These are phyloP conservation scores for Narthecium ossifragum DNA, from an alignment of 106 monocot genomes.

Conservation along the genomic window DNA sequence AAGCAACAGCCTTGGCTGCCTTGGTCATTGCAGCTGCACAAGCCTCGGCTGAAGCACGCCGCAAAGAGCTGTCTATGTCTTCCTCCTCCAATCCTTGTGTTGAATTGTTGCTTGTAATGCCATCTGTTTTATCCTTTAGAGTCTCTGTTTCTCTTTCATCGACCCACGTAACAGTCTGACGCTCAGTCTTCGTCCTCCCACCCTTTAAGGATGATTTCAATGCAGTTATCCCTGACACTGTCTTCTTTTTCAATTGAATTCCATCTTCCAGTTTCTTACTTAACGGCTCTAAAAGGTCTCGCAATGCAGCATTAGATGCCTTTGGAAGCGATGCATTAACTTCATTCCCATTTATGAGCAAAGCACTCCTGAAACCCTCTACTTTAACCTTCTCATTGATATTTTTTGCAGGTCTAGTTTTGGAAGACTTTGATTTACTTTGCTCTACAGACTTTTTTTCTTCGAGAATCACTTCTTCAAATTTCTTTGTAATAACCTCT, in stretches of 20 bases:
- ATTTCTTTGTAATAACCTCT: conserved; percentile 31
- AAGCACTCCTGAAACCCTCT: conserved; percentile 10
- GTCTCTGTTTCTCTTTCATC: conserved; percentile 25
- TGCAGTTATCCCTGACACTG: conserved; percentile 5
- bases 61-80: conserved; percentile 26
- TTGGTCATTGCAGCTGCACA: conserved; percentile 58
- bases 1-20: conserved; percentile 55
- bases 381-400: background rate
- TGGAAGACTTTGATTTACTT: conserved; percentile 15
- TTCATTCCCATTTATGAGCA: background rate
- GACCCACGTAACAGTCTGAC: conserved; percentile 69
- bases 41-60: conserved; percentile 76
- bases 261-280: background rate
- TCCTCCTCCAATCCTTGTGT: conserved; percentile 17
- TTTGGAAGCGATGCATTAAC: background rate
- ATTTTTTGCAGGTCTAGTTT: conserved; percentile 18
- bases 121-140: conserved; percentile 15
- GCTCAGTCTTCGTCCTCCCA: conserved; percentile 19
- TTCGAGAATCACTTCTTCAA: conserved; percentile 25
- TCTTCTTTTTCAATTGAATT: background rate
- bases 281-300: background rate
- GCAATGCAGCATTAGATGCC: background rate
- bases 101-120: conserved; percentile 2
- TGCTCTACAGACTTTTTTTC: conserved; percentile 20
- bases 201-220: conserved; percentile 66